Evolutionary conservation across 2,329 filamentous ascomycete genomes (phyloP).

Genomic region (Cordyceps tenuipes): DNA sequence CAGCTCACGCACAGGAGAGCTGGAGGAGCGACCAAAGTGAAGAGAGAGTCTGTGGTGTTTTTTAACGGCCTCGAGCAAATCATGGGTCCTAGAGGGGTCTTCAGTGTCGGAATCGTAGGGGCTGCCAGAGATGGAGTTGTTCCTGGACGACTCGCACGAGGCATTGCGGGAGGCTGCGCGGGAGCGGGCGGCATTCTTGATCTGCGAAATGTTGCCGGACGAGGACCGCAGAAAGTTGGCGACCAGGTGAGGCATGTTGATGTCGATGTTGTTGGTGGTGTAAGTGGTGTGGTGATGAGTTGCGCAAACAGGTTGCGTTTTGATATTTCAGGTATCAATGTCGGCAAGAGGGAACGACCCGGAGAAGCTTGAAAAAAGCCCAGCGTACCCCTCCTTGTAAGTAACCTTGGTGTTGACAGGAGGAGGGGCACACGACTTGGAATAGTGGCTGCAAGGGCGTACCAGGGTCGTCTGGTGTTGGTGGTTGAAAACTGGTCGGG

Average conservation of each 20-base stretch:
- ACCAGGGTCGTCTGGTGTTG: not conserved
- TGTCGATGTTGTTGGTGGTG: not conserved
- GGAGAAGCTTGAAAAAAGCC: not conserved
- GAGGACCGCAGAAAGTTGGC: conserved; percentile 49
- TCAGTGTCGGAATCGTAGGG: conserved; percentile 29
- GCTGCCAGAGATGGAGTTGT: conserved; percentile 23
- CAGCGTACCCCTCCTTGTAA: conserved; percentile 9
- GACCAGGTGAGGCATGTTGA: conserved; percentile 49
- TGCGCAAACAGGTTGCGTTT: not conserved
- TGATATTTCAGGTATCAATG: not conserved
- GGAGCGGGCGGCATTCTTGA: conserved; percentile 33
- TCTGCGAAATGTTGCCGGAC: conserved; percentile 44
- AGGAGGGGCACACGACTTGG: conserved; percentile 9
- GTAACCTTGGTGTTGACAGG: not conserved
- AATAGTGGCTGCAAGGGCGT: not conserved
- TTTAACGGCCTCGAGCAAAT: conserved; percentile 30
- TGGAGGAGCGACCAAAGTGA: conserved; percentile 26
- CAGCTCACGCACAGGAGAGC: not conserved
- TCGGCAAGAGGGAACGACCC: not conserved
- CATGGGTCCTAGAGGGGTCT: conserved; percentile 31
- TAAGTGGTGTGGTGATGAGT: not conserved
- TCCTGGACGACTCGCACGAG: conserved; percentile 13
- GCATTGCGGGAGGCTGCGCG: conserved; percentile 12
- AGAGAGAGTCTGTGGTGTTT: conserved; percentile 35
- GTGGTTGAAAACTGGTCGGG: not conserved